Percentiles rank a stretch among this genome's conserved stretches.
Conservation (phyloP, 2,329 filamentous ascomycete genomes). For the Orbilia blumenaviensis region DNA sequence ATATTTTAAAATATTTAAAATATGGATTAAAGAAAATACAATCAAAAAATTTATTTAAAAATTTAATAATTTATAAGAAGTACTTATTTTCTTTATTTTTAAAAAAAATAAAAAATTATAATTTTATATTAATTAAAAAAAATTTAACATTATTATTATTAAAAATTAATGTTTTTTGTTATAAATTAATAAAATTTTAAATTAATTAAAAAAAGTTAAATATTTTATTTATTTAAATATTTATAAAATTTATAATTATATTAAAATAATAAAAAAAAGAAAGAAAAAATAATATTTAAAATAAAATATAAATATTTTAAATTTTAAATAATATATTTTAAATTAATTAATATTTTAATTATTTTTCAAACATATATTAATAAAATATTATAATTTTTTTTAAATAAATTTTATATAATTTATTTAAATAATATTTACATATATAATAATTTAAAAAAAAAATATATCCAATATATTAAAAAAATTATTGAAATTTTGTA, state of each 20-base stretch:
- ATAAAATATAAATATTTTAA: not conserved
- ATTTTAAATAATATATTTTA: not conserved
- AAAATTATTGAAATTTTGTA: not conserved
- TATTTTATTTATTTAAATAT: not conserved
- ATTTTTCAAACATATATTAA: not conserved
- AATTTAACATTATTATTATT: conserved; percentile 10
- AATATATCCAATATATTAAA: not conserved
- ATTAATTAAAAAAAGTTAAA: not conserved
- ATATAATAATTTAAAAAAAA: not conserved
- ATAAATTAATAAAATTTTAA: not conserved
- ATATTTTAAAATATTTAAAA: not conserved
- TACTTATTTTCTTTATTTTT: not conserved
- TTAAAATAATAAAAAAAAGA: not conserved
- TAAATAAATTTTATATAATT: conserved; percentile 5
- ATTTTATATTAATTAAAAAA: conserved; percentile 8
- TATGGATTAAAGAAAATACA: not conserved
- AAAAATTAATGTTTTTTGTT: not conserved
- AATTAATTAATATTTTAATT: not conserved
- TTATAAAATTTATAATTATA: not conserved
- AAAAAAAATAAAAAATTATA: not conserved
- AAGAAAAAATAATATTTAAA: not conserved
- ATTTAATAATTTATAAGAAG: conserved; percentile 9
- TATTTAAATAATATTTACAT: not conserved
- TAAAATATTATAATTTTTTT: not conserved
- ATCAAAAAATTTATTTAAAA: not conserved